A percentile compares a stretch with the other conserved stretches of the same genome.
Conservation (phyloP, 139 green algal species). For the Chlorella sp. region DNA sequence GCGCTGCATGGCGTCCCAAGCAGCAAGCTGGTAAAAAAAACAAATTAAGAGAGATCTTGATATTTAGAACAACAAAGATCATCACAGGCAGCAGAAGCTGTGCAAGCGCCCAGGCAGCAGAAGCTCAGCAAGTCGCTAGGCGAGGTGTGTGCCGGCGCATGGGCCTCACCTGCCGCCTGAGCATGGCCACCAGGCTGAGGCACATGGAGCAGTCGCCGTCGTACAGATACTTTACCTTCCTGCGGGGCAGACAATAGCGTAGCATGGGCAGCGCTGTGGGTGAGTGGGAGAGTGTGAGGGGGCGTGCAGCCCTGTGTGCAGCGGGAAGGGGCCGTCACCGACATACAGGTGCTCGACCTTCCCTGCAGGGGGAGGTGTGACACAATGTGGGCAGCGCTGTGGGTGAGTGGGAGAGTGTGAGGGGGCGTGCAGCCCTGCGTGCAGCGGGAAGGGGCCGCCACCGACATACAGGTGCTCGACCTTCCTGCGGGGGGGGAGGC, state of each 20-base stretch:
- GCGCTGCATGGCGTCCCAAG: too few species aligned
- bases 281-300: neutral
- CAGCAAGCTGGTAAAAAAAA: too few species aligned
- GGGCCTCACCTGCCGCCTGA: conserved; percentile 55
- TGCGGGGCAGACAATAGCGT: neutral
- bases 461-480: neutral
- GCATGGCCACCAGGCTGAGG: conserved; percentile 63
- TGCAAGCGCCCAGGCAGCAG: too few species aligned
- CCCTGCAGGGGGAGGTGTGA: neutral
- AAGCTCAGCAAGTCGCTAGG: too few species aligned
- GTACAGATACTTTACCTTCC: conserved; percentile 79
- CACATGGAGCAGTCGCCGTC: conserved; percentile 81
- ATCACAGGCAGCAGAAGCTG: too few species aligned
- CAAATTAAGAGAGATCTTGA: too few species aligned
- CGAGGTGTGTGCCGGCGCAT: too few species aligned
- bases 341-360: neutral
- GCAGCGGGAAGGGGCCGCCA: too few species aligned
- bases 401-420: neutral
- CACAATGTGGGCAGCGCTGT: neutral
- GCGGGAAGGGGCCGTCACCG: too few species aligned
- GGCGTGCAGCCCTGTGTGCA: too few species aligned
- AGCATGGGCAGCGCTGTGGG: neutral
- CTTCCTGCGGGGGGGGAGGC: neutral
- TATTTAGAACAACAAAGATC: too few species aligned
- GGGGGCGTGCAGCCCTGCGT: too few species aligned